Evolutionary conservation across 495 filamentous ascomycete species (phyloP).

Genomic region (Lasiosphaeria hispida): DNA sequence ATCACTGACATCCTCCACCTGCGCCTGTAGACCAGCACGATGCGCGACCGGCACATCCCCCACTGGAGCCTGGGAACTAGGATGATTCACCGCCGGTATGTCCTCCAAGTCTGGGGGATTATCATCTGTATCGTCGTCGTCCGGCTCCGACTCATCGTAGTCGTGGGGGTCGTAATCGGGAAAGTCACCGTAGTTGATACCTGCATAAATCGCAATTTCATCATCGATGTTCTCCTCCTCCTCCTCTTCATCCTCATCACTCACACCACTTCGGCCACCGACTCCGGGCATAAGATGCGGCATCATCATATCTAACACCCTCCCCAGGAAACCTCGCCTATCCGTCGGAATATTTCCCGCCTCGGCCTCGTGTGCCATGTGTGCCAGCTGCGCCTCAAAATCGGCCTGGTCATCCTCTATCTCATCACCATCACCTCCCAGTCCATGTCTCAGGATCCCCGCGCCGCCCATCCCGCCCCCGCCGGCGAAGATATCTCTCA

Average conservation of each 20-base stretch:
- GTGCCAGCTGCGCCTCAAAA: neutral
- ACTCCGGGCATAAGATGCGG: neutral
- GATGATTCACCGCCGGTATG: neutral
- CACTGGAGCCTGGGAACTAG: no score
- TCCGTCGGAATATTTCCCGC: neutral
- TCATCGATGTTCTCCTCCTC: constrained; percentile 21
- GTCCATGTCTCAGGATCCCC: neutral
- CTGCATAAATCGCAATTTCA: constrained; percentile 14
- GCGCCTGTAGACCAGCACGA: neutral
- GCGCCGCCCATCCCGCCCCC: neutral
- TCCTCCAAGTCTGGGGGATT: no score
- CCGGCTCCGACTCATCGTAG: neutral
- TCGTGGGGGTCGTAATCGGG: neutral
- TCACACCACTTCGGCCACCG: constrained; percentile 15
- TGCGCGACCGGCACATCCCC: no score
- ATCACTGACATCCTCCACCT: constrained; percentile 2
- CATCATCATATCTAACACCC: constrained; percentile 1
- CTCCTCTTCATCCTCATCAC: constrained; percentile 17
- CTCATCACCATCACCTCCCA: neutral
- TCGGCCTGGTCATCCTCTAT: neutral
- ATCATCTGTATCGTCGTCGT: neutral
- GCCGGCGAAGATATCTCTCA: no score
- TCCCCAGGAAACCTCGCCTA: neutral
- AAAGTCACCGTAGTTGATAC: neutral
- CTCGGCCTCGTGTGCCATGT: neutral